Conservation (phyloP, 805 yeast genomes). For the Candida wancherniae region DNA sequence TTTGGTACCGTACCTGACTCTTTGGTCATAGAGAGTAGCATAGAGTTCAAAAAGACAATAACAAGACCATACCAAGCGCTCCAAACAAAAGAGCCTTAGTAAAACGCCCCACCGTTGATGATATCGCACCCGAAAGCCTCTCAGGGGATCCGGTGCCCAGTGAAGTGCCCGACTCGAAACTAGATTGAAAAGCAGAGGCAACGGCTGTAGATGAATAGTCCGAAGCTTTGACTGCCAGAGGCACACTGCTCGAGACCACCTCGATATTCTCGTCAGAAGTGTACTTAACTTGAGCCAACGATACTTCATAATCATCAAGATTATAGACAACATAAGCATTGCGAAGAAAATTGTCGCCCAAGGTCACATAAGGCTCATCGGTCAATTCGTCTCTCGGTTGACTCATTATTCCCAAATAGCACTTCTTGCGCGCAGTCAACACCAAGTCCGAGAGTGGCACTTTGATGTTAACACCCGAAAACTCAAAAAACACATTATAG, state of each 20-base stretch:
- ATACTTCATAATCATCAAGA: conserved; percentile 49
- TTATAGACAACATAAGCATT: conserved; percentile 62
- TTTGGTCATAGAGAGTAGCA: no score
- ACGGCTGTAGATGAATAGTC: conserved; percentile 37
- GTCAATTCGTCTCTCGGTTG: conserved; percentile 23
- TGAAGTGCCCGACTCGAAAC: no score
- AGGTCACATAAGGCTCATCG: conserved; percentile 54
- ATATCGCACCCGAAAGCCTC: no score
- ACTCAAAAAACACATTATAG: conserved; percentile 32
- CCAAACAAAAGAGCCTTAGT: no score
- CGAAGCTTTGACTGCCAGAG: conserved; percentile 46
- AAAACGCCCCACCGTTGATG: no score
- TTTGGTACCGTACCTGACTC: no score
- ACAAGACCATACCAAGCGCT: no score
- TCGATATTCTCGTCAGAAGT: conserved; percentile 38
- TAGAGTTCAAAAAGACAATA: no score
- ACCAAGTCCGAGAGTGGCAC: conserved; percentile 40
- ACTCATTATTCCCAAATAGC: conserved; percentile 24
- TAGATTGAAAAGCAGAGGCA: no score
- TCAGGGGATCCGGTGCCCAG: no score
- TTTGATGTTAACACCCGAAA: conserved; percentile 51
- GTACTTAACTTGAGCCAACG: conserved; percentile 42
- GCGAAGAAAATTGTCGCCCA: conserved; percentile 64
- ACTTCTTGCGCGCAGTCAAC: conserved; percentile 12
- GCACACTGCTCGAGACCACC: conserved; percentile 40